Evolutionary conservation across 345 rosid species (phyloP), one percentile per base, ranked within the genome.

Genomic region (Garcia nutans): DNA sequence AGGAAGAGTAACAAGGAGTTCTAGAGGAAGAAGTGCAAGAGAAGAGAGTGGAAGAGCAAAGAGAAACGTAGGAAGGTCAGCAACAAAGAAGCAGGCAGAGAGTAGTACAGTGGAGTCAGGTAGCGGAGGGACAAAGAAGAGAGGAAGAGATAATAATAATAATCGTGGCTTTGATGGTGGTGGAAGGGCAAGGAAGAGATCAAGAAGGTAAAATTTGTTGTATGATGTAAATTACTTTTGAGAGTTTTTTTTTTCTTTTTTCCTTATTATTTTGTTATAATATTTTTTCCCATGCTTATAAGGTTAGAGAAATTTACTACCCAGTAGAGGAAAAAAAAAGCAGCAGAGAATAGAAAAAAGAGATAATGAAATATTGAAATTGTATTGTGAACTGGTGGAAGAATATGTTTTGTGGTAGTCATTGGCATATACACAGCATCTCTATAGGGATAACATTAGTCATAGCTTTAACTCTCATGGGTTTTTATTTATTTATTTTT

Each of bases 131-230:
- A 49, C 72, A 2, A 82, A 47, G 13, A 87, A 82, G 83, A 73
- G 84, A 61, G 74, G 85, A 56, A 80, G 87, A 81, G 86, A 85
- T 16, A 76, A 75, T 28, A 28, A 28, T 28, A 28, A 28, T 28
- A 28, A 28, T 24, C 77, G 45, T 11, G 84, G 73, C 28, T 58
- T 74, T 17, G 86, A 59, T 75, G 71, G 74, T 10, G 75, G 82
- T 26, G 85, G 82, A 20, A 84, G 86, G 49, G 70, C 81, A 24
- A 82, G 79, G 73, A 88, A 88, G 84, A 82, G 84, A 60, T 61
- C 83, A 31, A 85, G 82, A 67, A 86, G 88, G 80, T 84, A 79
- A 87, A 1, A 24, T n/a, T 84, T 72, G 73, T 68, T 78, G 83
- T 80, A 82, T 58, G 64, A 68, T 83, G 84, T 85, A 78, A 50